phyloP scores from a whole-genome alignment of 139 green algal genomes.

The Micractinium conductrix region DNA sequence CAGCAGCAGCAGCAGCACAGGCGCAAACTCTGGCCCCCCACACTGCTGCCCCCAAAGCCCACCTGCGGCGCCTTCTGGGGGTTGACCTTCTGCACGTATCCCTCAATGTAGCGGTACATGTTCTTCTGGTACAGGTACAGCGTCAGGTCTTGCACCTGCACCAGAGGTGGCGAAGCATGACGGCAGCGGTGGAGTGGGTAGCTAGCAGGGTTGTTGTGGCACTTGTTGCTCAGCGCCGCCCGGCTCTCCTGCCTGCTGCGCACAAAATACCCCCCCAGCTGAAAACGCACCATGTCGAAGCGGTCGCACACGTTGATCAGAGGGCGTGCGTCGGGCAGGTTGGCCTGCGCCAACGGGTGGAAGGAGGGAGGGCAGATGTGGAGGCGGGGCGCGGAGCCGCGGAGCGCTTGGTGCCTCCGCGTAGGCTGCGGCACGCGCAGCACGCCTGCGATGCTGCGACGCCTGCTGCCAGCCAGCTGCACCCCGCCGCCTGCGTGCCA shows the following conservation, averaged over 20 bases:
- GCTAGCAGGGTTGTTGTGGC: too few species aligned
- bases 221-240: too few species aligned
- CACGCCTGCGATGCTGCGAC: too few species aligned
- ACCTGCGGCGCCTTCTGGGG: slow-evolving; percentile 53
- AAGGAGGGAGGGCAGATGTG: background rate
- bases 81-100: slow-evolving; percentile 98
- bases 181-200: too few species aligned
- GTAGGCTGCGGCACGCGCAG: too few species aligned
- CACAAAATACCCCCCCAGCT: too few species aligned
- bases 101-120: slow-evolving; percentile 98
- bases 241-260: too few species aligned
- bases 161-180: too few species aligned
- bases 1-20: too few species aligned
- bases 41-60: background rate
- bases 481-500: background rate
- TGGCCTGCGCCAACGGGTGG: slow-evolving; percentile 53
- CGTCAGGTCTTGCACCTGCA: slow-evolving; percentile 94
- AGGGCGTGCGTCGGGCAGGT: slow-evolving; percentile 96
- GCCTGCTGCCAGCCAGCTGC: background rate
- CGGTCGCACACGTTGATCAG: slow-evolving; percentile 99
- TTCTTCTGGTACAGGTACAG: slow-evolving; percentile 93
- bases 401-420: too few species aligned
- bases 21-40: too few species aligned
- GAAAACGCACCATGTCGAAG: slow-evolving; percentile 96
- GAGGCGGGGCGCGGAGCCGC: too few species aligned